Percentiles rank a stretch among this genome's conserved stretches.
phyloP scores from a whole-genome alignment of 345 rosid species.

The Bruguiera gymnorhiza region DNA sequence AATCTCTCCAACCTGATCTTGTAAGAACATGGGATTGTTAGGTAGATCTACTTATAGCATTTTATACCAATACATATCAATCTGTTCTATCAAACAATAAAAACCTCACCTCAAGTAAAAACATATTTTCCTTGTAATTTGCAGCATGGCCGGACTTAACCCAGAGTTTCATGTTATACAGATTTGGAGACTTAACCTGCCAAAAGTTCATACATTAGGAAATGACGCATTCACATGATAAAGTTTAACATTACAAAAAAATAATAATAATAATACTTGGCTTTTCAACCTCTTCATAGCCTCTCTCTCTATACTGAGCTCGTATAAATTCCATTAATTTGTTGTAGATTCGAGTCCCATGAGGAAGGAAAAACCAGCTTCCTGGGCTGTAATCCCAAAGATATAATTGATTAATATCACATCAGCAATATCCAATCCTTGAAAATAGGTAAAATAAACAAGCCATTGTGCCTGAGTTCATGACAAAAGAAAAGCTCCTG shows the following conservation, averaged over 20 bases:
- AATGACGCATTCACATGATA: constrained; percentile 3
- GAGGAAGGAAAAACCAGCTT: constrained; percentile 97
- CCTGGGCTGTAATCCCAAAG: constrained; percentile 71
- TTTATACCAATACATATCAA: not conserved
- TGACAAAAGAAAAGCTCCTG: constrained; percentile 95
- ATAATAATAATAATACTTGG: constrained; percentile 13
- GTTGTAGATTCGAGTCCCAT: constrained; percentile 84
- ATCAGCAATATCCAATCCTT: constrained; percentile 4
- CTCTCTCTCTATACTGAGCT: constrained; percentile 71
- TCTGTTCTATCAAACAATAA: not conserved
- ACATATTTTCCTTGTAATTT: constrained; percentile 96
- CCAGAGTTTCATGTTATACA: constrained; percentile 96
- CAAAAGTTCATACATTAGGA: constrained; percentile 20
- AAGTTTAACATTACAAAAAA: not conserved
- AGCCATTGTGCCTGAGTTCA: constrained; percentile 55
- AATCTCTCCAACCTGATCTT: not conserved
- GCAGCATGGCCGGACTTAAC: constrained; percentile 95
- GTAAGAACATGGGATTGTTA: not conserved
- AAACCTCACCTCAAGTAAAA: constrained; percentile 72
- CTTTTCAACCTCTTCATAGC: constrained; percentile 74
- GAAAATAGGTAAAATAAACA: constrained; percentile 5
- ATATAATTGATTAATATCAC: constrained; percentile 13
- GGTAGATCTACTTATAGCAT: not conserved
- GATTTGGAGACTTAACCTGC: constrained; percentile 92
- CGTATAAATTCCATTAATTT: constrained; percentile 74